Evolutionary conservation across 345 rosid species (phyloP).

Genomic region (Hirschfeldia incana): DNA sequence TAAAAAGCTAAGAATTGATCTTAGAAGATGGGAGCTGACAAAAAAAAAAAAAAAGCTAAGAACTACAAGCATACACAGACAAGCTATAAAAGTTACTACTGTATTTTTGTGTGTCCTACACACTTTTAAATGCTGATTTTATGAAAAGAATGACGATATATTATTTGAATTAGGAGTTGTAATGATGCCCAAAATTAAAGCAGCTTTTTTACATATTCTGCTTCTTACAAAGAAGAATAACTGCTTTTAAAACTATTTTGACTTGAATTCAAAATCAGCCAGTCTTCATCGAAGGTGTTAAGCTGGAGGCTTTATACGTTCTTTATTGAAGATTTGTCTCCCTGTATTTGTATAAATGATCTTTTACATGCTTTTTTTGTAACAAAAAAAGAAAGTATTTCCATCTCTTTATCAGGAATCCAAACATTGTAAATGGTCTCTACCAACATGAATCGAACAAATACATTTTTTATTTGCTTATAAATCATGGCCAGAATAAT

Average conservation of each 20-base stretch:
- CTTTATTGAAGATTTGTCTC: background rate
- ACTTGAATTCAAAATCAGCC: constrained; percentile 32
- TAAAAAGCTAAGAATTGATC: too few relatives aligned
- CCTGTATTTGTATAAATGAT: background rate
- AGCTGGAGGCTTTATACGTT: constrained; percentile 13
- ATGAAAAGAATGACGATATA: background rate
- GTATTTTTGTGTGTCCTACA: constrained; percentile 1
- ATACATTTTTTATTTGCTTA: background rate
- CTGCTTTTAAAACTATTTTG: constrained; percentile 28
- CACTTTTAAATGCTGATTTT: background rate
- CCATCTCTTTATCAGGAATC: too few relatives aligned
- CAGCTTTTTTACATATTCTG: constrained; percentile 15
- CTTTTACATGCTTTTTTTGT: background rate
- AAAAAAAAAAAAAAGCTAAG: too few relatives aligned
- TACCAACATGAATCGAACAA: too few relatives aligned
- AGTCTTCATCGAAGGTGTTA: constrained; percentile 2
- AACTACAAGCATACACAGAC: background rate
- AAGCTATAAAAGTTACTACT: background rate
- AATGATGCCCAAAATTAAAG: constrained; percentile 24
- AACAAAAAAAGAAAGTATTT: too few relatives aligned
- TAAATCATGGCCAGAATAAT: background rate
- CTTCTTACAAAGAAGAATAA: constrained; percentile 33
- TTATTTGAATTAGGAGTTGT: constrained; percentile 16
- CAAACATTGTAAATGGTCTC: too few relatives aligned
- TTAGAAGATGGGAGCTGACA: too few relatives aligned